Conservation (phyloP, 1,284 basidiomycete species). For the Neolentinus lepideus region DNA sequence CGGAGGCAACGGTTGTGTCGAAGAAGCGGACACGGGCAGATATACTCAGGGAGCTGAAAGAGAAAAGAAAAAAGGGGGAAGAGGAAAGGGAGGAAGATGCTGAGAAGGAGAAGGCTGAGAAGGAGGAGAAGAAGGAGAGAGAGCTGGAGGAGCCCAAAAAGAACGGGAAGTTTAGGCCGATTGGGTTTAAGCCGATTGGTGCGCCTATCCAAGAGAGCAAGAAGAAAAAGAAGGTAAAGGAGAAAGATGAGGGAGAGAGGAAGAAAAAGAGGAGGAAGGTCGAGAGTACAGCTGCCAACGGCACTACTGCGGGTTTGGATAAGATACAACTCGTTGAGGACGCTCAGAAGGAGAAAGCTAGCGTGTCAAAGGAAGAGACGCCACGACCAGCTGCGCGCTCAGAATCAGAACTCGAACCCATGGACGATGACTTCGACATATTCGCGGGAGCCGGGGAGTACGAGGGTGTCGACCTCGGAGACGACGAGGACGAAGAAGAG, state of each 20-base stretch:
- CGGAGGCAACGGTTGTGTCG: conserved; percentile 27
- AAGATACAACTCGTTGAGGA: not conserved
- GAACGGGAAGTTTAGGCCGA: conserved; percentile 72
- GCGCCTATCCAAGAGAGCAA: conserved; percentile 18
- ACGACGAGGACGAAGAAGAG: conserved; percentile 45
- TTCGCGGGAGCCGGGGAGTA: conserved; percentile 86
- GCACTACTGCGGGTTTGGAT: conserved; percentile 1
- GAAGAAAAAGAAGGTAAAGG: conserved; percentile 24
- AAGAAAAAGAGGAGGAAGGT: conserved; percentile 26
- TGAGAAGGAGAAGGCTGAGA: conserved; percentile 3
- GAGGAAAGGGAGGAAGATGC: conserved; percentile 8
- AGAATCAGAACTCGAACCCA: conserved; percentile 16
- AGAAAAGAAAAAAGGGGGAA: conserved; percentile 36
- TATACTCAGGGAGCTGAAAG: conserved; percentile 66
- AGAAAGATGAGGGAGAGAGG: conserved; percentile 18
- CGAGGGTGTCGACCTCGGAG: conserved; percentile 56
- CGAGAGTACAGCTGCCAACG: conserved; percentile 3
- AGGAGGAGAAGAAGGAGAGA: conserved; percentile 7
- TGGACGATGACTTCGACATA: conserved; percentile 63
- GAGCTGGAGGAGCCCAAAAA: conserved; percentile 29
- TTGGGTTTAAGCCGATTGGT: conserved; percentile 65
- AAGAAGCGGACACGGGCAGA: conserved; percentile 72
- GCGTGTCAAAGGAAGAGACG: not conserved
- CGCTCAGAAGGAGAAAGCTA: conserved; percentile 29
- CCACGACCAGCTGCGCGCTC: not conserved